Evolutionary conservation across 192 early-diverging fungal species (phyloP), one percentile per base, ranked within the genome.

Genomic region (Borealophlyctis nickersoniae): DNA sequence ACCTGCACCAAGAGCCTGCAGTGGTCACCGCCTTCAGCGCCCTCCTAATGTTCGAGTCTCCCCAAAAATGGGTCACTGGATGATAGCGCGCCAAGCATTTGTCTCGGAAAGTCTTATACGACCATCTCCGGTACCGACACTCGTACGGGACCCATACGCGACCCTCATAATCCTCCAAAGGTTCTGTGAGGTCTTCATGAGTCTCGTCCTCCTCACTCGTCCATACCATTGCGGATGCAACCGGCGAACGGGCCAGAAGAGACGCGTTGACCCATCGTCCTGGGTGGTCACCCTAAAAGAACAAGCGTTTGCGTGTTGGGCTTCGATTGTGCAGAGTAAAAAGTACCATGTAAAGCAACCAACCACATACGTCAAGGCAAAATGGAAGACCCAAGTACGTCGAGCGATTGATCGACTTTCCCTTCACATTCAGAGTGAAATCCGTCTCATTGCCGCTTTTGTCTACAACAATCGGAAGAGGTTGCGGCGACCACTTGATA

Each of bases 191-290:
- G 35, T 65, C 63, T 1, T 65, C 63, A 57, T 56, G 63, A 0
- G 39, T 45, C 4, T 29, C 52, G 23, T 65, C 63, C 1, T 65
- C 63, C 0, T 65, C 63, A 4, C 52, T 56, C 2, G 32, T 30
- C 63, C 63, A 65, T 22, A 45, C 9, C 9, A 45, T 7, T 7
- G 63, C 36, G 2, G 52, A 22, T 29, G 63, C 63, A 4, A 51
- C 34, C 22, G 49, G 49, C 19, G 61, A 50, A 16, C 53, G 50
- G 28, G 32, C 24, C 2, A 65, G 63, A 23, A 58, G 39, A 19
- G 63, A 57, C n/a, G 52, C 51, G 31, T 65, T 65, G 2, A 65
- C 63, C 63, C 63, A 65, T 7, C 63, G 52, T 24, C 63, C 63
- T 24, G 34, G 28, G 34, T 65, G 63, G 35, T 65, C 63, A 24